These are phyloP conservation scores for Pestalotiopsis sp. DNA, from an alignment of 2,329 filamentous ascomycete species.

Conservation along the genomic window DNA sequence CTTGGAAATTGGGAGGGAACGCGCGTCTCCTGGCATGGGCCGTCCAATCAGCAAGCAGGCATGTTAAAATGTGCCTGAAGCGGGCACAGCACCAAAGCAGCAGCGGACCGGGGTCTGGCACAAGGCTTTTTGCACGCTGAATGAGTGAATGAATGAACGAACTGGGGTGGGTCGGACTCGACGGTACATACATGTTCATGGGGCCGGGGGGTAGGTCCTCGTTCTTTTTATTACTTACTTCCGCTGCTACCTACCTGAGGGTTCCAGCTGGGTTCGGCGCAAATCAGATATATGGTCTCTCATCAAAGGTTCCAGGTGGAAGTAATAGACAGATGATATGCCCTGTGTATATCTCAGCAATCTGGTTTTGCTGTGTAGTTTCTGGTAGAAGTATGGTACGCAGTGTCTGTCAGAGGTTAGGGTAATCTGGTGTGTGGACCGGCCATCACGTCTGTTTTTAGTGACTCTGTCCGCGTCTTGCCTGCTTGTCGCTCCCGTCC, in stretches of 20 bases:
- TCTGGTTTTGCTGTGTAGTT: too few species aligned
- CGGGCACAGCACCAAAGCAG: background rate
- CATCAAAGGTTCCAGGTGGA: too few species aligned
- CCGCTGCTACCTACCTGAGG: too few species aligned
- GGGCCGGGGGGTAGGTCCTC: background rate
- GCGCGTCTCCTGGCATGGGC: conserved; percentile 9
- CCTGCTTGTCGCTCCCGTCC: background rate
- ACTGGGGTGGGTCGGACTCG: background rate
- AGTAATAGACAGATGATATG: too few species aligned
- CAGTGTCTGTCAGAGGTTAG: background rate
- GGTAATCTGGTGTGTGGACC: background rate
- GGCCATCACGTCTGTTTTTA: background rate
- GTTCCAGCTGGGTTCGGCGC: too few species aligned
- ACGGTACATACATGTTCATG: background rate
- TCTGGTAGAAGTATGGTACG: too few species aligned
- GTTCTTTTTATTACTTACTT: too few species aligned
- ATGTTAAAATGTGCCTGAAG: conserved; percentile 4
- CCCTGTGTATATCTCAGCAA: too few species aligned
- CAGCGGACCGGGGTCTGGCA: conserved; percentile 1
- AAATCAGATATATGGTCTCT: too few species aligned
- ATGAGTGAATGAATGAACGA: too few species aligned
- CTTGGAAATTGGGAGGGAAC: conserved; percentile 6
- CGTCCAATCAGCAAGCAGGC: conserved; percentile 2
- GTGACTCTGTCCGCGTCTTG: background rate
- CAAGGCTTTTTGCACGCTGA: background rate